Conservation (phyloP, 306 rosid genomes). For the Lagenaria siceraria region DNA sequence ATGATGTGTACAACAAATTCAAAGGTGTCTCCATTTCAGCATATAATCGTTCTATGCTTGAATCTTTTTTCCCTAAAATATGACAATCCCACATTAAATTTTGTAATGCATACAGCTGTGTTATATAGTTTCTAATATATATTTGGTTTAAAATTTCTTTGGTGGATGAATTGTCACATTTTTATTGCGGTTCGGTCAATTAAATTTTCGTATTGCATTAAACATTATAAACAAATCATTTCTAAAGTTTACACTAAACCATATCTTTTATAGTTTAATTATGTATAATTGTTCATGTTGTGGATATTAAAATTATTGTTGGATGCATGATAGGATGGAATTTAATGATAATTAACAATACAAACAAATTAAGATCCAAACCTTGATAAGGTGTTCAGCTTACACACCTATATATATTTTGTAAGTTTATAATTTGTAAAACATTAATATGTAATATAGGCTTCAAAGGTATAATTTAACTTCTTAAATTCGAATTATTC, state of each 20-base stretch:
- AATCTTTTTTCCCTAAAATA: background rate
- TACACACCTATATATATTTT: no score
- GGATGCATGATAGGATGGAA: background rate
- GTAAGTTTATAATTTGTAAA: no score
- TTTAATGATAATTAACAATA: no score
- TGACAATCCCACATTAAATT: background rate
- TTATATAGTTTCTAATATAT: background rate
- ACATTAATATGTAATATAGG: no score
- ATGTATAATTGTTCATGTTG: background rate
- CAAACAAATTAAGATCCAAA: no score
- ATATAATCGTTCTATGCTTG: background rate
- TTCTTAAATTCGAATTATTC: background rate
- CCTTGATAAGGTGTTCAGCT: no score
- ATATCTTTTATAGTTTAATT: background rate
- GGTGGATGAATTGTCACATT: conserved; percentile 2
- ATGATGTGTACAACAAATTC: background rate
- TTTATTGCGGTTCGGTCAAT: background rate
- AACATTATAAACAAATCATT: background rate
- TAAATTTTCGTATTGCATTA: background rate
- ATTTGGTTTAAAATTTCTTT: background rate
- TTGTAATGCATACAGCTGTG: background rate
- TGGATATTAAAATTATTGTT: background rate
- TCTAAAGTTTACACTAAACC: background rate
- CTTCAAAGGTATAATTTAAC: no score
- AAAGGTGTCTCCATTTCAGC: background rate